phyloP scores from a whole-genome alignment of 345 rosid genomes.

The Corchorus olitorius region DNA sequence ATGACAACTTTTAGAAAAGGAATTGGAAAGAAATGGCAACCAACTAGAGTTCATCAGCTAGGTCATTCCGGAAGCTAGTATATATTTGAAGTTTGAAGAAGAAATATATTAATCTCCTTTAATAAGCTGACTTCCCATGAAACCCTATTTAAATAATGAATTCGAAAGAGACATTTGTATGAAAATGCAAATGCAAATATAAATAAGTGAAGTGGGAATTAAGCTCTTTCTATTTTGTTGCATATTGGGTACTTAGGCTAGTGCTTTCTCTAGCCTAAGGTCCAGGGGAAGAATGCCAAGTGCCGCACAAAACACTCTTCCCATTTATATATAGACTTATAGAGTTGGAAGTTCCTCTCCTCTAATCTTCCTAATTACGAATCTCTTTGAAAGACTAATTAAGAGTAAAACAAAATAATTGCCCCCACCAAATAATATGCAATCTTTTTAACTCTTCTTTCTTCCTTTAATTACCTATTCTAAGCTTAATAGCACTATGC shows the following conservation, averaged over 20 bases:
- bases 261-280: too few species aligned
- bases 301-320: conserved; percentile 22
- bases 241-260: not conserved
- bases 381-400: conserved; percentile 12
- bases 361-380: conserved; percentile 17
- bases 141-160: conserved; percentile 8
- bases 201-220: not conserved
- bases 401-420: conserved; percentile 9
- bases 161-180: not conserved
- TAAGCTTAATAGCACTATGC: conserved; percentile 20
- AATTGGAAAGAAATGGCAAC: not conserved
- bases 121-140: not conserved
- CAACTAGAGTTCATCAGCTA: not conserved
- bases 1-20: not conserved
- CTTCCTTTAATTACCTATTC: conserved; percentile 11
- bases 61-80: not conserved
- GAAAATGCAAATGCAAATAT: too few species aligned
- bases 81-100: not conserved
- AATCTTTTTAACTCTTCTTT: not conserved
- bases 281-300: conserved; percentile 30
- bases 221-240: not conserved
- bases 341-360: not conserved
- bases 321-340: not conserved
- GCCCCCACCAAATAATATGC: not conserved
- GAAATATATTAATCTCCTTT: not conserved